Evolutionary conservation across 2,329 filamentous ascomycete genomes (phyloP), one percentile per base, ranked within the genome.

Genomic region (Aspergillus spinulosporus): DNA sequence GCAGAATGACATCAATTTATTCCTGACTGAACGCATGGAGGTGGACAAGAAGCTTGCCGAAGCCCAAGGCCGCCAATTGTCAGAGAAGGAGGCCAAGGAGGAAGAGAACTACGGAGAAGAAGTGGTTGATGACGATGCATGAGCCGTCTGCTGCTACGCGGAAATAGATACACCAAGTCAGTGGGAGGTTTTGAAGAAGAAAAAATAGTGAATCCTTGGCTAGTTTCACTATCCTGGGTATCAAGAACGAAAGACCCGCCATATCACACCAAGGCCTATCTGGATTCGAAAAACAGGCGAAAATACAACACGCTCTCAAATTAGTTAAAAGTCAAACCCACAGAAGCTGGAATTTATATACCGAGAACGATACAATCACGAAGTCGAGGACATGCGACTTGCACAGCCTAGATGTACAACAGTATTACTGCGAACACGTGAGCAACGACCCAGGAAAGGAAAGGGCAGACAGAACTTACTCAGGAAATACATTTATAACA

Each of bases 401-500:
- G 89, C 79, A 75, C 90, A 94, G 28, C 89, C 89, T 68, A 93
- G 89, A 78, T 94, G 90, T 59, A 94, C 88, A 12, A 92, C 89
- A 9, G 73, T 76, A 62, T 80, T 79, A 62, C 77, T 80, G 51
- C 52, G 46, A 43, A 56, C n/a, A 40, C 57, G 59, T 70, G 55
- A 69, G 67, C 54, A 21, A 44, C 7, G 34, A 42, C 39, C n/a
- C 5, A 34, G 12, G 12, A 34, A 44, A 12, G 21, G 4, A 29
- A 44, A 9, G 43, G 26, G 8, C 29, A 31, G 14, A 26, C 12
- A 39, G 40, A 26, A 80, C 82, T 70, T 86, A 91, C 76, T 96
- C 89, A 5, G 92, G 90, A 74, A 94, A 82, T 9, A 97, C 92
- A 40, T 92, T 88, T 58, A 97, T 88, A 14, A 96, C 94, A 72